A percentile compares a stretch with the other conserved stretches of the same genome.
Conservation (phyloP, 352 stramenopile genomes). For the Aphanomyces cochlioides region DNA sequence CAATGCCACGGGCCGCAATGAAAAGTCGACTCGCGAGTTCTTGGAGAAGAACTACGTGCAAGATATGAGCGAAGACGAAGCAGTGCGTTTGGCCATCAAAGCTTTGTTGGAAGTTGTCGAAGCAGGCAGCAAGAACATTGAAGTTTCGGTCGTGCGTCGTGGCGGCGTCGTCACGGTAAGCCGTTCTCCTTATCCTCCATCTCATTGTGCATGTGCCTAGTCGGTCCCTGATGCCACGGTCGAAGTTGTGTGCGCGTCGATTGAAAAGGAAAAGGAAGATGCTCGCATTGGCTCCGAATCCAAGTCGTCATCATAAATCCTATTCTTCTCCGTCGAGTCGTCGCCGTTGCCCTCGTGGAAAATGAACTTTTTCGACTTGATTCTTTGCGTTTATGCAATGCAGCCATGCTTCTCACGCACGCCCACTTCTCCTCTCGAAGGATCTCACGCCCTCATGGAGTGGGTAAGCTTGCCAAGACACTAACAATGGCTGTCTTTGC, state of each 20-base stretch:
- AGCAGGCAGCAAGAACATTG: slow-evolving; percentile 98
- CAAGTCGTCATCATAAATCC: slow-evolving; percentile 61
- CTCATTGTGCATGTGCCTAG: slow-evolving; percentile 33
- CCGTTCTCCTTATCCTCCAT: slow-evolving; percentile 11
- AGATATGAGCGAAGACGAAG: slow-evolving; percentile 88
- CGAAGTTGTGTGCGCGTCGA: slow-evolving; percentile 70
- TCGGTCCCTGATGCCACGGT: slow-evolving; percentile 72
- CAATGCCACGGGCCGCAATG: slow-evolving; percentile 96
- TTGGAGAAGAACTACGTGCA: slow-evolving; percentile 98
- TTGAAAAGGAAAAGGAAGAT: slow-evolving; percentile 82
- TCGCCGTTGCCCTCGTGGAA: too few relatives aligned
- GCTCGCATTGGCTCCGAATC: slow-evolving; percentile 64
- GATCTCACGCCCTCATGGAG: too few relatives aligned
- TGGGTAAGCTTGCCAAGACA: too few relatives aligned
- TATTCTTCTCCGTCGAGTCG: too few relatives aligned
- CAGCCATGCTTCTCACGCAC: too few relatives aligned
- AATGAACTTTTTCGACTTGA: too few relatives aligned
- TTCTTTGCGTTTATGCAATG: too few relatives aligned
- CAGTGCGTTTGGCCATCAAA: slow-evolving; percentile 91
- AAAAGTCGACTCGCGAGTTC: slow-evolving; percentile 97
- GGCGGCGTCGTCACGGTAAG: slow-evolving; percentile 67
- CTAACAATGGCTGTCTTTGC: too few relatives aligned
- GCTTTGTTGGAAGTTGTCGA: slow-evolving; percentile 98
- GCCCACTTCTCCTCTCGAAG: too few relatives aligned
- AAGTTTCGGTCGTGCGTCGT: slow-evolving; percentile 92